Conservation (phyloP, 805 yeast genomes). For the Myxozyma kluyveri region DNA sequence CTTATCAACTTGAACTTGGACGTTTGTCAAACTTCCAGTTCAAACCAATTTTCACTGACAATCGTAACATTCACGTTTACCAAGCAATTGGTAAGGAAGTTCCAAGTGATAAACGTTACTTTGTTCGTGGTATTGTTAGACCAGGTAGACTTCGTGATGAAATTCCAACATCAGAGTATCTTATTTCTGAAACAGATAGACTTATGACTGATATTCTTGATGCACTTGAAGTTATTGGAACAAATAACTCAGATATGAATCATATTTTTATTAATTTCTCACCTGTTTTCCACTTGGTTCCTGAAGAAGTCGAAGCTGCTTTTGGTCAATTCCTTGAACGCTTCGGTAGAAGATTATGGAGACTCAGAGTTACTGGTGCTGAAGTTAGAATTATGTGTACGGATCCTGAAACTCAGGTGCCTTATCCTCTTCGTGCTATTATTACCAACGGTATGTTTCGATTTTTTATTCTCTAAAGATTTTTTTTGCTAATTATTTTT, state of each 20-base stretch:
- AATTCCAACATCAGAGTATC: constrained; percentile 85
- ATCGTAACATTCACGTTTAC: constrained; percentile 95
- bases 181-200: constrained; percentile 94
- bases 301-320: constrained; percentile 95
- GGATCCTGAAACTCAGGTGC: constrained; percentile 79
- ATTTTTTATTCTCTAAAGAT: neutral
- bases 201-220: constrained; percentile 94
- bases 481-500: neutral
- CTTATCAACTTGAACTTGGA: constrained; percentile 93
- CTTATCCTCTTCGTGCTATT: constrained; percentile 95
- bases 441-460: constrained; percentile 63
- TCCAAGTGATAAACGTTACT: constrained; percentile 88
- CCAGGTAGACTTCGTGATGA: constrained; percentile 94
- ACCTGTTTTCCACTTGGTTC: constrained; percentile 89
- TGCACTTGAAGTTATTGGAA: constrained; percentile 89
- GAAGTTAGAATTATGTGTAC: constrained; percentile 95
- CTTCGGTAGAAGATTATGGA: constrained; percentile 95
- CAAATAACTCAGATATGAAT: constrained; percentile 91
- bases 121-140: constrained; percentile 94
- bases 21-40: constrained; percentile 92
- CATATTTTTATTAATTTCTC: constrained; percentile 97
- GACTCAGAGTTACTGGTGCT: constrained; percentile 94
- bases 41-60: constrained; percentile 91
- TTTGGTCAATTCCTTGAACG: constrained; percentile 97
- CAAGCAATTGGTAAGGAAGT: constrained; percentile 95